A percentile compares a stretch with the other conserved stretches of the same genome.
phyloP scores from a whole-genome alignment of 164 flowering plant species.

The Aristolochia fimbriata region DNA sequence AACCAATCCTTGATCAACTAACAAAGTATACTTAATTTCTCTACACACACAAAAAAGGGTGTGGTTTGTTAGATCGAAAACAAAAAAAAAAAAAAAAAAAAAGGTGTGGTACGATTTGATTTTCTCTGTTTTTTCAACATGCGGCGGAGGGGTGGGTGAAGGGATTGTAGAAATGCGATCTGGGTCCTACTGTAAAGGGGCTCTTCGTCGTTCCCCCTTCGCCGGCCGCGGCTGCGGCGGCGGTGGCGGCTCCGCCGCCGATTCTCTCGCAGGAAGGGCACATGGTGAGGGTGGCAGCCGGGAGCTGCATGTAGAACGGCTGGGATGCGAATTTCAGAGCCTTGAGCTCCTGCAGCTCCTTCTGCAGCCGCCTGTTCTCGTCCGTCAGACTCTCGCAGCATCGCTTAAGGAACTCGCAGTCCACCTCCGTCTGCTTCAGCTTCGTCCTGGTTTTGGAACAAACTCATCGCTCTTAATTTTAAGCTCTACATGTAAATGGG shows the following conservation, averaged over 20 bases:
- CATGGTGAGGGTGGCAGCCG: conserved; percentile 44
- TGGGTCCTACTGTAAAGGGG: conserved; percentile 28
- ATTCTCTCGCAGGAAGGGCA: conserved; percentile 57
- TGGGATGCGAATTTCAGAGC: conserved; percentile 49
- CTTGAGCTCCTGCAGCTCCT: conserved; percentile 74
- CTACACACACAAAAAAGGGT: background rate
- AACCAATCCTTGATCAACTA: too few species aligned
- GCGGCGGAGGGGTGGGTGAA: conserved; percentile 65
- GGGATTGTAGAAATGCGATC: conserved; percentile 48
- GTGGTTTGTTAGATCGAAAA: background rate
- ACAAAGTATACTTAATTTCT: too few species aligned
- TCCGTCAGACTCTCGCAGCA: conserved; percentile 70
- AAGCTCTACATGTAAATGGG: too few species aligned
- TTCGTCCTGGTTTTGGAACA: conserved; percentile 53
- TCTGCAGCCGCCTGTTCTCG: conserved; percentile 67
- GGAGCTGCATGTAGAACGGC: conserved; percentile 46
- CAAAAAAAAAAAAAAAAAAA: background rate
- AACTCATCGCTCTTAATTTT: too few species aligned
- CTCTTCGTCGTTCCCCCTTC: conserved; percentile 21
- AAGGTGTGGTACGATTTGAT: background rate
- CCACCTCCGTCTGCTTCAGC: conserved; percentile 88
- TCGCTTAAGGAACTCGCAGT: conserved; percentile 76
- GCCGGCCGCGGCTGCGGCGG: conserved; percentile 1
- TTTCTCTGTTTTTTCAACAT: conserved; percentile 14
- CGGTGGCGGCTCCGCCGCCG: conserved; percentile 3